A percentile compares a stretch with the other conserved stretches of the same genome.
Evolutionary conservation across 2,329 filamentous ascomycete species (phyloP).

Genomic region (Monosporascus sp.): DNA sequence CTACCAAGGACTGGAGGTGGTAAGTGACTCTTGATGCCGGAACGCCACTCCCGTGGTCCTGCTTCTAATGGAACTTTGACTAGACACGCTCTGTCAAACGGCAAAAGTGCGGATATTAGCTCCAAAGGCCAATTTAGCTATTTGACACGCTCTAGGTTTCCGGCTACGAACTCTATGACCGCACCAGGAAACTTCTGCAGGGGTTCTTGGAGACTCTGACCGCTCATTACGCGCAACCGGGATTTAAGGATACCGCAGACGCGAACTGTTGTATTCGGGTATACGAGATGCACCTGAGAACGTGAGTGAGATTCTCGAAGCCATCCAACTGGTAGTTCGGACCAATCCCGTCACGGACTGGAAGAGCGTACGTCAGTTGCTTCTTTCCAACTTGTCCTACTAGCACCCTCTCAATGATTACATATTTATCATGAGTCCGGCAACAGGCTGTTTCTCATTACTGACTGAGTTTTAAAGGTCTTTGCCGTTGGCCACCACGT

Average conservation of each 20-base stretch:
- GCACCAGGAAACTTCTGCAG: constrained; percentile 40
- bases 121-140: too few species aligned
- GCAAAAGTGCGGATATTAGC: too few species aligned
- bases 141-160: too few species aligned
- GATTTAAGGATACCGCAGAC: constrained; percentile 33
- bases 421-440: too few species aligned
- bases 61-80: background rate
- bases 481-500: constrained; percentile 25
- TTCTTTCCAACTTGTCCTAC: constrained; percentile 28
- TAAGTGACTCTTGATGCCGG: constrained; percentile 12
- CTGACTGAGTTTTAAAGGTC: background rate
- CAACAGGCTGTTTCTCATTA: too few species aligned
- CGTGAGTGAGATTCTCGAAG: constrained; percentile 41
- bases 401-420: background rate
- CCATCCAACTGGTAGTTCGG: constrained; percentile 50
- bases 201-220: constrained; percentile 41
- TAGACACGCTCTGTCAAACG: constrained; percentile 41
- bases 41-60: too few species aligned
- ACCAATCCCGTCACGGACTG: constrained; percentile 61
- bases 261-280: constrained; percentile 36
- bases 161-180: constrained; percentile 43
- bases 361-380: constrained; percentile 37
- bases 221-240: constrained; percentile 37
- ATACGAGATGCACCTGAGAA: constrained; percentile 49
- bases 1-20: constrained; percentile 40